phyloP scores from a whole-genome alignment of 306 rosid genomes.

The Rosa persica region DNA sequence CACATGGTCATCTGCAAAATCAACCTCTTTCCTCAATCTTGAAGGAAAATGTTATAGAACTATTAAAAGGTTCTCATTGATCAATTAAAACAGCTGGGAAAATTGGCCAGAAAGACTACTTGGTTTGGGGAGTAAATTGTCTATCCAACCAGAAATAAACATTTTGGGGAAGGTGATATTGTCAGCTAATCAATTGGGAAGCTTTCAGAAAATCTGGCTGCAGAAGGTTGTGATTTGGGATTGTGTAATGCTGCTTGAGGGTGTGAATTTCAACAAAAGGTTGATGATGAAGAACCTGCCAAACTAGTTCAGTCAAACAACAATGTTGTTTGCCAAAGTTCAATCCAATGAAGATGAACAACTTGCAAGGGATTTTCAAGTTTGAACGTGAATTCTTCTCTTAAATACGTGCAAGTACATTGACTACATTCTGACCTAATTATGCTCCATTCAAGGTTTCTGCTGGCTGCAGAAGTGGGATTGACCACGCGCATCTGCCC shows the following conservation, averaged over 20 bases:
- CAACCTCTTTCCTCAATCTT: neutral
- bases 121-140: neutral
- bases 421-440: too few relatives aligned
- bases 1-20: neutral
- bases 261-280: neutral
- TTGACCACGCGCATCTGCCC: neutral
- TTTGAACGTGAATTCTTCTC: too few relatives aligned
- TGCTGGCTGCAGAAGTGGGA: neutral
- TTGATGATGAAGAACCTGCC: neutral
- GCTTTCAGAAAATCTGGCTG: neutral
- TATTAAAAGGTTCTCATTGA: neutral
- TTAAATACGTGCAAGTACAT: too few relatives aligned
- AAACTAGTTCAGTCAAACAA: neutral
- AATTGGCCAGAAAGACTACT: neutral
- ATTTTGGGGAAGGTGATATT: neutral
- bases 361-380: neutral
- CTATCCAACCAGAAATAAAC: neutral
- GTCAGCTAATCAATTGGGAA: neutral
- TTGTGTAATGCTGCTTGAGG: neutral
- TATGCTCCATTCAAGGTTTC: neutral
- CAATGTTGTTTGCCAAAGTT: neutral
- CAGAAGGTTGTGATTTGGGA: neutral
- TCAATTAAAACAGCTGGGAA: neutral
- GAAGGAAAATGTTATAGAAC: neutral
- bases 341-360: neutral